A percentile compares a stretch with the other conserved stretches of the same genome.
phyloP scores from a whole-genome alignment of 306 rosid genomes.

The Rubus parviflorus region DNA sequence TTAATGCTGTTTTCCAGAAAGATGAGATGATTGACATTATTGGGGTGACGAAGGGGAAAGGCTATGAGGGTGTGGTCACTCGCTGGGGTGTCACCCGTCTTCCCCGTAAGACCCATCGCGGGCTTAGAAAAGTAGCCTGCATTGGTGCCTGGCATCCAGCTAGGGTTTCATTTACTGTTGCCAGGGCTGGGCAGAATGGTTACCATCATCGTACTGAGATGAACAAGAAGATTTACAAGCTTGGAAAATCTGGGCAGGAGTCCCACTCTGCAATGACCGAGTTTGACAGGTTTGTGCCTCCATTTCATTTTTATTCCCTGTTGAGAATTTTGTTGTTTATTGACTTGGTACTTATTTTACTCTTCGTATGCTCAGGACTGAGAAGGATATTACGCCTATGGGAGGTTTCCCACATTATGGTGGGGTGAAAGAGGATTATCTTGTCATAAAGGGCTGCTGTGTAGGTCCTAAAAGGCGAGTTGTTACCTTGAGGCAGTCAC shows the following conservation, averaged over 20 bases:
- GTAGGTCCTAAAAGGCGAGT: slow-evolving; percentile 79
- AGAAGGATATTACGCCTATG: slow-evolving; percentile 75
- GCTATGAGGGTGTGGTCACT: slow-evolving; percentile 83
- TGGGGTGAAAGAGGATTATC: slow-evolving; percentile 57
- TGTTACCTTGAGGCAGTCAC: slow-evolving; percentile 68
- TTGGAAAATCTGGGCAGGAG: slow-evolving; percentile 42
- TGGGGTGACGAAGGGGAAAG: slow-evolving; percentile 84
- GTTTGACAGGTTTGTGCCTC: slow-evolving; percentile 37
- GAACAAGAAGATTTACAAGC: slow-evolving; percentile 52
- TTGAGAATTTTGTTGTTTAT: background rate
- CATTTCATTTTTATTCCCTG: background rate
- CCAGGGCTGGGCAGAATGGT: slow-evolving; percentile 89
- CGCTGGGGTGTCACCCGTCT: slow-evolving; percentile 91
- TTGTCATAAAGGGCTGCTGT: slow-evolving; percentile 65
- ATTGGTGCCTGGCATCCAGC: slow-evolving; percentile 98
- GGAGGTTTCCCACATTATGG: slow-evolving; percentile 89
- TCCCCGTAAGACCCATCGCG: slow-evolving; percentile 87
- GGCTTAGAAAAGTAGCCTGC: slow-evolving; percentile 79
- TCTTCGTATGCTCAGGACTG: slow-evolving; percentile 47
- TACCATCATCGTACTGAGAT: slow-evolving; percentile 76
- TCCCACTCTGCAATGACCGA: slow-evolving; percentile 41
- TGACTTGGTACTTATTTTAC: background rate
- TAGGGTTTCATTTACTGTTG: slow-evolving; percentile 82
- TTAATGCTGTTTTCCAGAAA: slow-evolving; percentile 80
- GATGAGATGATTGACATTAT: slow-evolving; percentile 87